Base-by-base conservation (phyloP, 2,329 filamentous ascomycete genomes). In the Apiospora arundinis region DNA sequence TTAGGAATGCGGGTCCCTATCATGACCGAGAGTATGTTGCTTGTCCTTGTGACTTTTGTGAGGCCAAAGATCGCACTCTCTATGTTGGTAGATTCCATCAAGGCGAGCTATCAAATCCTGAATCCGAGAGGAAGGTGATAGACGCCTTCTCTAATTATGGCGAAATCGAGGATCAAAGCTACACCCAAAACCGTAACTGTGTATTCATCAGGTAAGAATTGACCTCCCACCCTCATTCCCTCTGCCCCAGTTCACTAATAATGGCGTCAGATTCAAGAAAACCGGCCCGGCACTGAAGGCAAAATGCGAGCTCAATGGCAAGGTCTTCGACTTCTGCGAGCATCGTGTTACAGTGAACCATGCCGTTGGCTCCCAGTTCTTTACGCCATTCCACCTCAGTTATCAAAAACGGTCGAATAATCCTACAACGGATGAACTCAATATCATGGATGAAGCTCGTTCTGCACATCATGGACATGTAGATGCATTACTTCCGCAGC, bases 11-110 rank as follows among this genome's bases (percentile, higher is more conserved):
- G 18, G 11, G n/a, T 21, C 14, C 2, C 11, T 16, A 37, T 44
- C 37, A 11, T 23, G 14, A 45, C 32, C 5, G 21, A 4, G 8
- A 9, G 2, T 69, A 56, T 45, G 67, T 63, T 21, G 25, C 66
- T 23, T 71, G 70, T 37, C 23, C 67, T 32, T 71, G 70, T 40
- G 9, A 14, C 9, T 69, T 65, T 28, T 71, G 70, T 40, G 6
- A 42, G 4, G 12, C 6, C 11, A 45, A 52, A 28, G 56, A 69
- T 21, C 70, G 67, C 52, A 71, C 48, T 37, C 45, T 71, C n/a
- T 71, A 63, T 23, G 40, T 71, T 25, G 67, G 48, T 37, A n/a
- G 11, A 9, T 42, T 71, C 52, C n/a, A 25, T 4, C 23, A 4
- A 37, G 56, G 48, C 23, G 32, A 70, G 4, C 56, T 63, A 28